phyloP scores from a whole-genome alignment of 208 protist genomes.

The Leishmania guyanensis region DNA sequence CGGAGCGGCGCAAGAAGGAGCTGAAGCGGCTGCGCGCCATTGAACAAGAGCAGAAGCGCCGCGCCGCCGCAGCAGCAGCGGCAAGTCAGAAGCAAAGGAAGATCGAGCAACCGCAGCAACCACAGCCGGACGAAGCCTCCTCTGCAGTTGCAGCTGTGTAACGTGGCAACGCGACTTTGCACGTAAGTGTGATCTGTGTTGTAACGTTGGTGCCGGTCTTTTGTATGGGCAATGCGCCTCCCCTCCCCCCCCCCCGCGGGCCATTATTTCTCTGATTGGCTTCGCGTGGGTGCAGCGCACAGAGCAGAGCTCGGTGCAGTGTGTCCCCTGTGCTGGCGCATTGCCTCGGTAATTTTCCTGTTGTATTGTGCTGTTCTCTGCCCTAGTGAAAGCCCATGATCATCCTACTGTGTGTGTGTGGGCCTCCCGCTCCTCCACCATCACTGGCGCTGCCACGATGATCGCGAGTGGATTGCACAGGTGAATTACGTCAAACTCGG shows the following conservation, averaged over 20 bases:
- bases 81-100: conserved; percentile 21
- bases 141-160: neutral
- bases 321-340: neutral
- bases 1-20: conserved; percentile 78
- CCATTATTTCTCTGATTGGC: neutral
- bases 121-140: neutral
- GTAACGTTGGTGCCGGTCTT: neutral
- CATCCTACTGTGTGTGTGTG: neutral
- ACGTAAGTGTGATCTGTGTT: neutral
- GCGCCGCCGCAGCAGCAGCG: conserved; percentile 30
- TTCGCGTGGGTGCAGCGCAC: neutral
- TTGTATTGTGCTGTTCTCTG: neutral
- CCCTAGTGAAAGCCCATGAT: too few species aligned
- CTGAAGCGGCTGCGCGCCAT: conserved; percentile 78
- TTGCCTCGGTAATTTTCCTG: neutral
- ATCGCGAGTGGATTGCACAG: neutral
- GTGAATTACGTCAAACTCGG: neutral
- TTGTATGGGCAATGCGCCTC: neutral
- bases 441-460: neutral
- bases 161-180: neutral
- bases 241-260: neutral
- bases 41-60: conserved; percentile 85
- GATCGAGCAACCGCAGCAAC: conserved; percentile 10
- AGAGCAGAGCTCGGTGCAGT: neutral
- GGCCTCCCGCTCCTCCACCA: too few species aligned